Evolutionary conservation across 2,329 filamentous ascomycete genomes (phyloP).

Genomic region (Microsporum audouinii): DNA sequence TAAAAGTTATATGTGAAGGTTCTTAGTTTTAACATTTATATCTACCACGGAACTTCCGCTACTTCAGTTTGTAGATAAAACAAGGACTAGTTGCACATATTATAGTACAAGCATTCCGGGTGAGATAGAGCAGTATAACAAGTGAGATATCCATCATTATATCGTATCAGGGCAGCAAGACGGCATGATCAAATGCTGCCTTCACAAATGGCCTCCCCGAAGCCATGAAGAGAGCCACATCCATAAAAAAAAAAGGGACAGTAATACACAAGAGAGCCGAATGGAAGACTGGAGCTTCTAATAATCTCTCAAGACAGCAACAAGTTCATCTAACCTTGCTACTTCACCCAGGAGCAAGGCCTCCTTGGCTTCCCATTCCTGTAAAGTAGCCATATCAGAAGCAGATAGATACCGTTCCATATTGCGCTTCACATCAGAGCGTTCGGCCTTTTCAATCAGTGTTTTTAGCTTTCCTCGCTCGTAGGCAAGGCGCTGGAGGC

Average conservation of each 20-base stretch:
- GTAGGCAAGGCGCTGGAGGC: conserved; percentile 65
- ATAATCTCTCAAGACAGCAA: conserved; percentile 72
- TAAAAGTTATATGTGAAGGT: background rate
- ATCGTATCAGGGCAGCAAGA: background rate
- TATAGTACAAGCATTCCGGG: background rate
- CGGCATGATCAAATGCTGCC: background rate
- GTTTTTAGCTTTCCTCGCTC: conserved; percentile 61
- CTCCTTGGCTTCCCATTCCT: conserved; percentile 50
- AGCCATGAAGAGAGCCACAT: background rate
- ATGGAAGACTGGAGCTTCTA: conserved; percentile 23
- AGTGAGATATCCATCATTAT: conserved; percentile 3
- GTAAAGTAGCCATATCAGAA: conserved; percentile 59
- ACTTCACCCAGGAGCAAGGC: conserved; percentile 69
- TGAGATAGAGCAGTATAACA: background rate
- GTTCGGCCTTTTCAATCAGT: conserved; percentile 68
- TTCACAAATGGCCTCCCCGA: background rate
- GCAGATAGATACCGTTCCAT: conserved; percentile 69
- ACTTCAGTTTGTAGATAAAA: background rate
- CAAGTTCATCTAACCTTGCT: conserved; percentile 68
- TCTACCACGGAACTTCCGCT: background rate
- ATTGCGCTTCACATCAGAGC: conserved; percentile 73
- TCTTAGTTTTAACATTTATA: background rate
- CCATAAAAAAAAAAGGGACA: background rate
- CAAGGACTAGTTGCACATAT: background rate
- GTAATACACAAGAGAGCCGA: background rate